Percentiles rank a stretch among this genome's conserved stretches.
phyloP scores from a whole-genome alignment of 306 rosid genomes.

The Erythrophleum fordii region DNA sequence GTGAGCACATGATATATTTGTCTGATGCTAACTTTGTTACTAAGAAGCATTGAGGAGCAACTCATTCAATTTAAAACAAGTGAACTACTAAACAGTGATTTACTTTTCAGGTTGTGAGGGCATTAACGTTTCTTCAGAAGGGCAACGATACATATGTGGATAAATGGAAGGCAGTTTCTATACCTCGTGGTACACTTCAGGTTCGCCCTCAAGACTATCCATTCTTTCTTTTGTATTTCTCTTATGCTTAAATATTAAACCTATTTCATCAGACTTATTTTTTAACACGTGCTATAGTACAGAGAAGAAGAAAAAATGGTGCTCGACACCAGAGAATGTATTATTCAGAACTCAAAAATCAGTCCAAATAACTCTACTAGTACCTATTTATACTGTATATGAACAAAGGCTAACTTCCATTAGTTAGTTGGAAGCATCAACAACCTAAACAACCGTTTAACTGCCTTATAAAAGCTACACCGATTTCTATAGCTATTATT shows the following conservation, averaged over 20 bases:
- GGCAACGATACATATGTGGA: constrained; percentile 63
- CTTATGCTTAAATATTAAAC: background rate
- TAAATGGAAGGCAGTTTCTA: constrained; percentile 79
- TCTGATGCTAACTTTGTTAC: constrained; percentile 31
- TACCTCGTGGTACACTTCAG: constrained; percentile 98
- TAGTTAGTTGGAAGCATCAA: too few species aligned
- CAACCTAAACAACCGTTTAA: too few species aligned
- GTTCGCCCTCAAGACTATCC: constrained; percentile 62
- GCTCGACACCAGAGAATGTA: too few species aligned
- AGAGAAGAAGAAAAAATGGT: too few species aligned
- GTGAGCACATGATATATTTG: constrained; percentile 56
- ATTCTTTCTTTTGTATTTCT: constrained; percentile 3
- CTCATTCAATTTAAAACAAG: constrained; percentile 28
- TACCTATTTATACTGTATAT: too few species aligned
- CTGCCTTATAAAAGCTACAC: too few species aligned
- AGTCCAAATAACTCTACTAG: too few species aligned
- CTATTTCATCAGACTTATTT: background rate
- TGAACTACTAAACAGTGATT: constrained; percentile 37
- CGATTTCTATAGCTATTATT: too few species aligned
- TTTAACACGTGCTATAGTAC: background rate
- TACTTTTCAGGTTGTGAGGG: constrained; percentile 80
- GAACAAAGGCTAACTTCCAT: too few species aligned
- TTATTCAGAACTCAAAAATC: too few species aligned
- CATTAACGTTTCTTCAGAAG: constrained; percentile 72
- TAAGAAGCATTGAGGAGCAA: constrained; percentile 17